Evolutionary conservation across 148 eudicot species (phyloP), one percentile per base, ranked within the genome.

Genomic region (Spergularia marina): DNA sequence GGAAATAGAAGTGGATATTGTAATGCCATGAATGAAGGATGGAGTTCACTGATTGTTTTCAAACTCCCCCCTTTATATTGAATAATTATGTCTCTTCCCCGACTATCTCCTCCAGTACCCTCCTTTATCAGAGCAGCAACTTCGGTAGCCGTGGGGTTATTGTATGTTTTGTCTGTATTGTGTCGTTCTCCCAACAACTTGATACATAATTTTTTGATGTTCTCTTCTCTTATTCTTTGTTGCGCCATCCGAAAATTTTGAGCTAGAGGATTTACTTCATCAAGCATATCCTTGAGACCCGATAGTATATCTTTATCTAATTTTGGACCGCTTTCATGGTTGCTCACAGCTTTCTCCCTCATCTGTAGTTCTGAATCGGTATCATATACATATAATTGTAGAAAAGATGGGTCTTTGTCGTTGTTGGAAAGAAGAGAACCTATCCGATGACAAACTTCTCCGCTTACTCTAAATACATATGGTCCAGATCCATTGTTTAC

Each of bases 1-100:
- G 85, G 82, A 16, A 71, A 76, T 0, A 79, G 25, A 0, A 82
- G 36, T 0, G 80, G 85, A 41, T 79, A 82, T 23, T 75, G 74
- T 10, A 79, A 14, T 15, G 77, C 39, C 52, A 79, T 71, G 58
- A 70, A 82, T 0, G 41, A 25, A 1, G 77, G 74, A 18, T 79
- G 70, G n/a, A 76, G 6, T 18, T 82, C 77, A 4, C 12, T 41
- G 12, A 82, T 76, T n/a, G 77, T 56, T 12, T 51, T 7, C 0
- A 74, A 30, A 0, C 40, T n/a, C 0, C 55, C 18, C 0, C 30
- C 17, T 16, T 53, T 71, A 0, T 66, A 39, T 9, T 79, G 53
- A 4, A 75, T 40, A 2, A 79, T 65, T 16, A 79, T 64, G 52
- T 82, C 85, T 17, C 79, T 47, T 15, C 20, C 10, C 10, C 23